phyloP scores from a whole-genome alignment of 768 basidiomycete species.

The Cystobasidium onofrii region DNA sequence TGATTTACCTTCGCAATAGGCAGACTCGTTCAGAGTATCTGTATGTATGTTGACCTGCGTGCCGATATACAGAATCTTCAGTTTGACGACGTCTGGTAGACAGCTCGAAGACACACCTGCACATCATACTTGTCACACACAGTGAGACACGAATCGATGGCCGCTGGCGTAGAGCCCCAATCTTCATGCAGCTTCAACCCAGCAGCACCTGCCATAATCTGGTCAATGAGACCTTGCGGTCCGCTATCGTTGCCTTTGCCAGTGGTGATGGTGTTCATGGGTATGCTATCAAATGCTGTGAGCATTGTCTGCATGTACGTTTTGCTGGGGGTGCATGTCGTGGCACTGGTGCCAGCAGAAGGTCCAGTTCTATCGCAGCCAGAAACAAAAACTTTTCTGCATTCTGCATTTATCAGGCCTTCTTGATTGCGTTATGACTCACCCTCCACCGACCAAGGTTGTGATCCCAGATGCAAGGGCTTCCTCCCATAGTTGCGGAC shows the following conservation, averaged over 20 bases:
- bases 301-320: constrained; percentile 89
- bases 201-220: constrained; percentile 70
- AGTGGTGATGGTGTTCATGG: constrained; percentile 55
- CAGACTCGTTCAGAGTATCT: constrained; percentile 93
- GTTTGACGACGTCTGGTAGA: not conserved
- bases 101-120: constrained; percentile 55
- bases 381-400: too few relatives aligned
- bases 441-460: constrained; percentile 33
- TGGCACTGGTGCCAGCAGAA: constrained; percentile 77
- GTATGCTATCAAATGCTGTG: constrained; percentile 66
- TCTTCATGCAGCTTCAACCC: constrained; percentile 87
- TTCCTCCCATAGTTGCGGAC: constrained; percentile 82
- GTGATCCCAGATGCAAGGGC: constrained; percentile 35
- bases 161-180: constrained; percentile 52
- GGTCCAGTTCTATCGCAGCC: constrained; percentile 89
- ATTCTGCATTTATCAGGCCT: too few relatives aligned
- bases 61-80: not conserved
- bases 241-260: constrained; percentile 94
- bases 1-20: constrained; percentile 78
- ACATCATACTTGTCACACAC: constrained; percentile 88
- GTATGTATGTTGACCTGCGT: constrained; percentile 82
- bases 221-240: constrained; percentile 62
- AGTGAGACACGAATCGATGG: constrained; percentile 66
- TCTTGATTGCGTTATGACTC: too few relatives aligned
- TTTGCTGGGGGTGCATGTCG: constrained; percentile 83